Conservation (phyloP, 208 protist species). For the Leishmania tarentolae region DNA sequence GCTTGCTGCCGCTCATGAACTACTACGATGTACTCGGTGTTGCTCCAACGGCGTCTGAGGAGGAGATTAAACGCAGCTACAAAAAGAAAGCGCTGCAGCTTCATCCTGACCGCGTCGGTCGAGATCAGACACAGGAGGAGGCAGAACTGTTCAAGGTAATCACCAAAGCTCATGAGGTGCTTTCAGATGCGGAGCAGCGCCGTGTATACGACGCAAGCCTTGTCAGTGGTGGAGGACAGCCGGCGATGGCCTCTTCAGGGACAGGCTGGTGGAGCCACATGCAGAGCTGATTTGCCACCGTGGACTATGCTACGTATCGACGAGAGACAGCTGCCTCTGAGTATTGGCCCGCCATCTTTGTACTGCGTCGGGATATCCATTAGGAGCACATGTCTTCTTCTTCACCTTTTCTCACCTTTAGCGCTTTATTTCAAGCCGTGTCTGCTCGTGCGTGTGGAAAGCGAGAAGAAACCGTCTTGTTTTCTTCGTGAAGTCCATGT, state of each 20-base stretch:
- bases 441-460: background rate
- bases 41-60: constrained; percentile 53
- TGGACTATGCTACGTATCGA: background rate
- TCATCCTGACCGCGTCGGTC: constrained; percentile 81
- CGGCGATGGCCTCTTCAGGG: background rate
- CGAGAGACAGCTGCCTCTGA: too few species aligned
- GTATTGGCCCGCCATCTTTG: background rate
- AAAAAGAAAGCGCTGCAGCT: constrained; percentile 87
- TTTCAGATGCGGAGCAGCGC: constrained; percentile 62
- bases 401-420: background rate
- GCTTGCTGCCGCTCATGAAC: constrained; percentile 86
- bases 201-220: constrained; percentile 72
- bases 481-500: background rate
- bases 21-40: constrained; percentile 92
- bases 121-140: constrained; percentile 75
- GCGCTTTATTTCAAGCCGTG: background rate
- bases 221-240: background rate
- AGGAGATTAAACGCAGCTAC: constrained; percentile 79
- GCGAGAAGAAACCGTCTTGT: background rate
- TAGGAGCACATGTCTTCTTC: background rate
- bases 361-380: background rate
- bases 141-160: constrained; percentile 89
- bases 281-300: background rate
- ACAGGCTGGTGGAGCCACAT: constrained; percentile 59
- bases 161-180: constrained; percentile 88